A percentile compares a stretch with the other conserved stretches of the same genome.
Evolutionary conservation across 257 asterid genomes (phyloP).

Genomic region (Linderniella brevidens): DNA sequence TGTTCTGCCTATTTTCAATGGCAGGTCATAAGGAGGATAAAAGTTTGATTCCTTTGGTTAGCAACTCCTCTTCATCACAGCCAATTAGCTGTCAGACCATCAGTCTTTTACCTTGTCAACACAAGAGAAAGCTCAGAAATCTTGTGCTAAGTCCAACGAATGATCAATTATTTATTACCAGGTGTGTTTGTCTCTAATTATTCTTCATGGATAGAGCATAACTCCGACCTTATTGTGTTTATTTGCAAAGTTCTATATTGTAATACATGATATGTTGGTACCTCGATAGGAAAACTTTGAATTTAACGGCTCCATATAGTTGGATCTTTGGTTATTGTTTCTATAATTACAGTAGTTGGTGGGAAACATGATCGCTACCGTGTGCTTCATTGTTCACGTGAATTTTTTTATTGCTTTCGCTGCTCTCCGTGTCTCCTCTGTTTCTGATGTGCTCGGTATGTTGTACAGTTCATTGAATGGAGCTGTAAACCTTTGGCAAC

Average conservation of each 20-base stretch:
- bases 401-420: not conserved
- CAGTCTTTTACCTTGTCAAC: constrained; percentile 34
- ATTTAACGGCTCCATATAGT: too few relatives aligned
- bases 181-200: constrained; percentile 26
- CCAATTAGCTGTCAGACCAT: constrained; percentile 26
- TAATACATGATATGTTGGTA: too few relatives aligned
- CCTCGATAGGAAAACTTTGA: too few relatives aligned
- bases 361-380: too few relatives aligned
- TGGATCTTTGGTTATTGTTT: too few relatives aligned
- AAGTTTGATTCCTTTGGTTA: constrained; percentile 32
- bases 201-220: not conserved
- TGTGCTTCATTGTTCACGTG: too few relatives aligned
- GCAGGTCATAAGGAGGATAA: constrained; percentile 35
- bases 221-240: not conserved
- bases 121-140: constrained; percentile 55
- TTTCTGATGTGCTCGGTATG: not conserved
- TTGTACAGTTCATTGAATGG: constrained; percentile 89
- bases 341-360: too few relatives aligned
- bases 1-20: constrained; percentile 7
- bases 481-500: constrained; percentile 72
- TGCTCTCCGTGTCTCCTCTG: not conserved
- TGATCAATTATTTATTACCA: constrained; percentile 53
- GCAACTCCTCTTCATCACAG: constrained; percentile 30
- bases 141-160: constrained; percentile 52
- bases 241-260: too few relatives aligned